Base-by-base conservation (phyloP, 306 rosid species). In the Neltuma alba region DNA sequence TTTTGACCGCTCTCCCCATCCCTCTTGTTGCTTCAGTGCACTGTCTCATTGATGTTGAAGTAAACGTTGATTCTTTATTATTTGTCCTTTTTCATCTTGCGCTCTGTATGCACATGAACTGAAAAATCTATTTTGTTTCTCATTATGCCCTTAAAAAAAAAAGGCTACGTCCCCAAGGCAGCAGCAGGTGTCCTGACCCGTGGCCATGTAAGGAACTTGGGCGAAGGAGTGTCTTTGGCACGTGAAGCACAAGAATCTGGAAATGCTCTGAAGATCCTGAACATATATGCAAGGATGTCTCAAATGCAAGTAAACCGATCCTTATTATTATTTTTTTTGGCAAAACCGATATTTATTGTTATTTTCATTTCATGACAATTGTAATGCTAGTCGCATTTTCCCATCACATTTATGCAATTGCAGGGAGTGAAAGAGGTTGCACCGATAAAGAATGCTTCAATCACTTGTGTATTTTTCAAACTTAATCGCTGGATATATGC, bases 111-210 rank as follows among this genome's bases (percentile, higher is more conserved):
- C 5, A 8, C 41, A 23, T 11, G 57, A 62, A 30, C 66, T 31
- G 16, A 61, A 50, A 42, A 48, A 68, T 30, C n/a, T 34, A 37
- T 70, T 85, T 75, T 64, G 33, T 55, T n/a, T 71, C 48, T 16
- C 48, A 67, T 9, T 65, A 40, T 72, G 33, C 41, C 61, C 2
- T 2, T 2, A 33, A 33, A 33, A 9, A 77, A 81, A 80, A 48
- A 65, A 45, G 67, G 67, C 30, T 76, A 94, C 97, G 78, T 94
- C 85, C 82, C 92, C 65, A 94, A 92, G 83, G 97, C 98, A 15
- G 97, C 92, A 12, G 98, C 97, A 6, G 92, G 95, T 60, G 91
- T 92, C 27, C 52, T 91, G 76, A 97, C 92, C 18, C 85, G 93
- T 38, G 87, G 93, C 74, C 81, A 15, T 55, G 97, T 87, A 78